A percentile compares a stretch with the other conserved stretches of the same genome.
These are phyloP conservation scores for Penicillium sp. DNA, from an alignment of 2,329 filamentous ascomycete species.

Conservation along the genomic window DNA sequence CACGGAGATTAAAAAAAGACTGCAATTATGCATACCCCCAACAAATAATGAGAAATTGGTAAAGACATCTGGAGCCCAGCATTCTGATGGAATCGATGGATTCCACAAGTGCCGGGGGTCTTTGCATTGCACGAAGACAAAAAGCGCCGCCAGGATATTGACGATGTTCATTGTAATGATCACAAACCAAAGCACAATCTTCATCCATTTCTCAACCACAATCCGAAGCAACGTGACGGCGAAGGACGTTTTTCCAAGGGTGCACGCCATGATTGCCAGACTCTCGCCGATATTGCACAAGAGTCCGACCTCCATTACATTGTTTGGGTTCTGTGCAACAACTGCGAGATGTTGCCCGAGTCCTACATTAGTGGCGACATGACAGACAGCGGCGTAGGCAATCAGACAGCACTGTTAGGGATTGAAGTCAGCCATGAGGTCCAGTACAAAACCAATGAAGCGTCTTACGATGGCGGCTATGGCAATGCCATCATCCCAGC, in stretches of 20 bases:
- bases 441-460: background rate
- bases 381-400: constrained; percentile 18
- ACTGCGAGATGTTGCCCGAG: constrained; percentile 15
- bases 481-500: constrained; percentile 21
- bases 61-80: constrained; percentile 21
- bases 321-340: constrained; percentile 10
- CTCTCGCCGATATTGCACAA: constrained; percentile 29
- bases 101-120: constrained; percentile 24
- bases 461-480: constrained; percentile 14
- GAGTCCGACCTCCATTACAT: constrained; percentile 18
- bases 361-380: constrained; percentile 14
- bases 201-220: constrained; percentile 35
- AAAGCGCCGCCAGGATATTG: constrained; percentile 21
- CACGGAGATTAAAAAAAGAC: background rate
- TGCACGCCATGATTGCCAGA: constrained; percentile 42
- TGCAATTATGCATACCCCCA: constrained; percentile 14
- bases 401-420: constrained; percentile 9
- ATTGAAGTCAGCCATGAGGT: background rate
- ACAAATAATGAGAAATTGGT: constrained; percentile 23
- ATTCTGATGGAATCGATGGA: constrained; percentile 18
- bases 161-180: constrained; percentile 30
- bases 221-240: constrained; percentile 41
- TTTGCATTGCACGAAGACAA: constrained; percentile 22
- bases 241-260: constrained; percentile 40
- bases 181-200: constrained; percentile 34